A percentile compares a stretch with the other conserved stretches of the same genome.
These are phyloP conservation scores for Brassica incana DNA, from an alignment of 345 rosid genomes.

Conservation along the genomic window DNA sequence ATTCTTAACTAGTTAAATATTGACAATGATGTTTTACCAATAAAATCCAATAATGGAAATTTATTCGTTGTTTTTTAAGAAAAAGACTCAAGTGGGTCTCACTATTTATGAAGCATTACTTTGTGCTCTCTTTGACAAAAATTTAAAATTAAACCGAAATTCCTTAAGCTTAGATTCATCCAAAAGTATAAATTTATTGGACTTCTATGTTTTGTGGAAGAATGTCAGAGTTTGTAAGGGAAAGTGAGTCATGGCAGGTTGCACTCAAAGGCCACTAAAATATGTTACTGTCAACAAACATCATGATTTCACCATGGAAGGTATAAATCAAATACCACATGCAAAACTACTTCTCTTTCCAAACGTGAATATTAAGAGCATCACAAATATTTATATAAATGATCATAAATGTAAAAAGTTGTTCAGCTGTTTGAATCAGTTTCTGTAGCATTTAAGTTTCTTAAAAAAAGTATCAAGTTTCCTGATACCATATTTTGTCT, in stretches of 20 bases:
- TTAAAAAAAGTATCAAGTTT: not conserved
- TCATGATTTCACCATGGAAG: slow-evolving; percentile 32
- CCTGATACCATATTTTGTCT: not conserved
- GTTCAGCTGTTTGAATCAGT: not conserved
- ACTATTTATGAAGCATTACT: slow-evolving; percentile 9
- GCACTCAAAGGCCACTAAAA: slow-evolving; percentile 38
- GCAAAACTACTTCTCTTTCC: not conserved
- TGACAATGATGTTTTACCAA: slow-evolving; percentile 1
- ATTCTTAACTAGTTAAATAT: not conserved
- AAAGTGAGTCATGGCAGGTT: slow-evolving; percentile 39
- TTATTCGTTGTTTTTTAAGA: not conserved
- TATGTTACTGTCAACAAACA: slow-evolving; percentile 35
- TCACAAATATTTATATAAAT: not conserved
- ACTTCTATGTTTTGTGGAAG: slow-evolving; percentile 30
- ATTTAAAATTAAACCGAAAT: not conserved
- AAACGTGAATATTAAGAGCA: slow-evolving; percentile 9
- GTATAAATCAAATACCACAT: slow-evolving; percentile 20
- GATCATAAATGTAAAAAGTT: not conserved
- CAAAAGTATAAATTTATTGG: slow-evolving; percentile 25
- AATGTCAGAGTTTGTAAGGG: slow-evolving; percentile 26
- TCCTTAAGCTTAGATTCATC: not conserved
- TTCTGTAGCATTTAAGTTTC: not conserved
- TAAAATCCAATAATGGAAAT: not conserved
- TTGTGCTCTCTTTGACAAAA: not conserved
- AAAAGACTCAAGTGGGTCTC: slow-evolving; percentile 12